Evolutionary conservation across 1,284 basidiomycete genomes (phyloP), one percentile per base, ranked within the genome.

Genomic region (Peniophora sp.): DNA sequence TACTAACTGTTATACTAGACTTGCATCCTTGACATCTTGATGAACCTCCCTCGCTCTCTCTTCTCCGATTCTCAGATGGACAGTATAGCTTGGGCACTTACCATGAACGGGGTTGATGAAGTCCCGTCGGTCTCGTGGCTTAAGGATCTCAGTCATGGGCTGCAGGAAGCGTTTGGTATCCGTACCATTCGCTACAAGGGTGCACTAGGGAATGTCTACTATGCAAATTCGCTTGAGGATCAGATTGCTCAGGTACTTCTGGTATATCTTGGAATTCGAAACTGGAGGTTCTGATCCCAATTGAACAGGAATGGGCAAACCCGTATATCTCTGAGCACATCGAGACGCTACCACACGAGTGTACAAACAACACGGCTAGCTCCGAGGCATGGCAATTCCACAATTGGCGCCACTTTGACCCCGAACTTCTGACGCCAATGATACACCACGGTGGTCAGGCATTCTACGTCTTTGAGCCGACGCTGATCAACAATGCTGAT

Each of bases 21-120:
- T n/a, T n/a, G n/a, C n/a, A n/a, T n/a, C n/a, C n/a, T n/a, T n/a
- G n/a, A n/a, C n/a, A n/a, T n/a, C n/a, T n/a, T n/a, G n/a, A n/a
- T n/a, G n/a, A n/a, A 57, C 32, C 51, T 57, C 1, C 56, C 56
- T 3, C 52, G 54, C 2, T 57, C 52, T 12, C 22, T 52, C 1
- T 57, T 57, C 46, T 57, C 54, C 1, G 48, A 53, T n/a, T 41
- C 36, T 10, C 56, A 57, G 43, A 50, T 53, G 38, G 52, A 49
- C 2, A 44, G 45, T 2, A 52, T 57, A 8, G 23, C 36, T 2
- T 57, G 56, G 56, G 44, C 17, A 10, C 6, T 55, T 17, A 23
- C 16, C 0, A 38, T 48, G 6, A 19, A 50, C 8, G 50, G 51
- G 11, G 24, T 57, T 0, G 45, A 50, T 5, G 17, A 53, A 8